phyloP scores from a whole-genome alignment of 495 filamentous ascomycete genomes.

The Penicillium canescens region DNA sequence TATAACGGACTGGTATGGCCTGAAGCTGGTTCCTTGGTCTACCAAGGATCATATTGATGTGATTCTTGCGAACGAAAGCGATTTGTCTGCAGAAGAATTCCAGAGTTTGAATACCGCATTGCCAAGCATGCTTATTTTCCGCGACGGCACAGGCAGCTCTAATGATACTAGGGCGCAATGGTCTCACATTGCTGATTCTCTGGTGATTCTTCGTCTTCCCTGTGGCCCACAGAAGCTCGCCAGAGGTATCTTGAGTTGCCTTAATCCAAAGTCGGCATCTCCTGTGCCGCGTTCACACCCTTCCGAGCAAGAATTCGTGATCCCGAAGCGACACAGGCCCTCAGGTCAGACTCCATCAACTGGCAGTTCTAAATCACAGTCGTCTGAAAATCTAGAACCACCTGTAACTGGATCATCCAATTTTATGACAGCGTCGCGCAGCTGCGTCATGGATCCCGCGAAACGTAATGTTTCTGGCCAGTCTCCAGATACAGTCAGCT shows the following conservation, averaged over 20 bases:
- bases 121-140: slow-evolving; percentile 22
- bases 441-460: not conserved
- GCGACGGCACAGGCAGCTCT: slow-evolving; percentile 17
- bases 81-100: slow-evolving; percentile 10
- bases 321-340: not conserved
- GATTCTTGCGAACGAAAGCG: slow-evolving; percentile 36
- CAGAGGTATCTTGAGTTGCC: slow-evolving; percentile 43
- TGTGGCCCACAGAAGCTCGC: slow-evolving; percentile 63
- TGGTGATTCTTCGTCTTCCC: slow-evolving; percentile 45
- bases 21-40: slow-evolving; percentile 33
- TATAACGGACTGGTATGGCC: slow-evolving; percentile 41
- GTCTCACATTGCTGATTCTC: slow-evolving; percentile 23
- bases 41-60: slow-evolving; percentile 25
- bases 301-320: not conserved
- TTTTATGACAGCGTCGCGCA: too few relatives aligned
- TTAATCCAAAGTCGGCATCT: slow-evolving; percentile 3
- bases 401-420: not conserved
- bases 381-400: not conserved
- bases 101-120: slow-evolving; percentile 13
- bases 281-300: not conserved
- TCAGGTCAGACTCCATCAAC: not conserved
- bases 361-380: not conserved
- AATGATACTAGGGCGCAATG: slow-evolving; percentile 14
- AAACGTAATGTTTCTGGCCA: not conserved
- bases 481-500: not conserved